phyloP scores from a whole-genome alignment of 495 filamentous ascomycete genomes.

The Hypoxylon fuscum region DNA sequence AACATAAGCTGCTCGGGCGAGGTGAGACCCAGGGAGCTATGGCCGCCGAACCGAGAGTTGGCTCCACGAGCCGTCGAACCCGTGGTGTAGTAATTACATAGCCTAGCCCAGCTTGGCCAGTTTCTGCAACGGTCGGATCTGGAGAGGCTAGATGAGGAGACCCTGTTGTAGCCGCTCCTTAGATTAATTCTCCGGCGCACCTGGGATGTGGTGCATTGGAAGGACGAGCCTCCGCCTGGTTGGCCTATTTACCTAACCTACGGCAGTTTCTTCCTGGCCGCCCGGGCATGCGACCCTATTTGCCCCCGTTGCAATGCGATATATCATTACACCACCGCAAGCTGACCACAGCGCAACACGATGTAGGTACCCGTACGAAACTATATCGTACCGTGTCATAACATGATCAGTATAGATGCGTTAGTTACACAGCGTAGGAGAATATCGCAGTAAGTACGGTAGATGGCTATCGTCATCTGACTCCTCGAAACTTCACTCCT shows the following conservation, averaged over 20 bases:
- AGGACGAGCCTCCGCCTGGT: slow-evolving; percentile 29
- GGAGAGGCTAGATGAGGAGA: slow-evolving; percentile 29
- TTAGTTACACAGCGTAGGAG: slow-evolving; percentile 19
- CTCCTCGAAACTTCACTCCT: slow-evolving; percentile 9
- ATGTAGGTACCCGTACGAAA: slow-evolving; percentile 36
- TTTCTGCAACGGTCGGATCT: slow-evolving; percentile 34
- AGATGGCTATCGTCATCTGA: slow-evolving; percentile 29
- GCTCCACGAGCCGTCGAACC: slow-evolving; percentile 31
- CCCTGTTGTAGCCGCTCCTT: slow-evolving; percentile 36
- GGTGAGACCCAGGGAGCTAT: slow-evolving; percentile 13
- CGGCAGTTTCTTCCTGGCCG: slow-evolving; percentile 33
- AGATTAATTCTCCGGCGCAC: slow-evolving; percentile 42
- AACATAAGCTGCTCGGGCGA: slow-evolving; percentile 13
- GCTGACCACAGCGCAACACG: slow-evolving; percentile 21
- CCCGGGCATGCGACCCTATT: slow-evolving; percentile 25
- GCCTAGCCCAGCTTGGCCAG: slow-evolving; percentile 26
- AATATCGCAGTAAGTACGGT: slow-evolving; percentile 26
- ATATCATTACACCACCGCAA: slow-evolving; percentile 19
- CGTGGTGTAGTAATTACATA: slow-evolving; percentile 38
- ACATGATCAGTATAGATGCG: slow-evolving; percentile 1
- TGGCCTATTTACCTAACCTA: slow-evolving; percentile 35
- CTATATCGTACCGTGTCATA: slow-evolving; percentile 16
- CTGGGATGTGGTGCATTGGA: slow-evolving; percentile 35
- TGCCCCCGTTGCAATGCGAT: slow-evolving; percentile 14
- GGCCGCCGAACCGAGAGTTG: slow-evolving; percentile 14